Evolutionary conservation across 2,329 filamentous ascomycete genomes (phyloP), one percentile per base, ranked within the genome.

Genomic region (Periglandula ipomoeae): DNA sequence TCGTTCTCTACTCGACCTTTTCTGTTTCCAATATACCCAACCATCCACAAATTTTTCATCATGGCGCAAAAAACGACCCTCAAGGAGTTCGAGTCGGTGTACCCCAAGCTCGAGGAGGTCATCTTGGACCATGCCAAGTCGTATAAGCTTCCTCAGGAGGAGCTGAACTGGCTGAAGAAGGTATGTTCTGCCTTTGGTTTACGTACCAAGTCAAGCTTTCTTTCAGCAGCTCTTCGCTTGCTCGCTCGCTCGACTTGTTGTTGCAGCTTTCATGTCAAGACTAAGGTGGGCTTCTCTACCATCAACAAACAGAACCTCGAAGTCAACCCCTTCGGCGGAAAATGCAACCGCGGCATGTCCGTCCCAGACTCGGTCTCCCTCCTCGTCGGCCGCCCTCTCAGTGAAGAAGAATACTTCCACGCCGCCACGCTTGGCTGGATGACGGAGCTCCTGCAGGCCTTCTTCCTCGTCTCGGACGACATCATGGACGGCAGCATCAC

Each of bases 281-380:
- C 27, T 30, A 30, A 30, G n/a, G 9, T 30, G 27, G 27, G 11
- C 26, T 11, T 11, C 11, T 27, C 6, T 27, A 6, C 6, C 6
- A 6, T 11, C 5, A 27, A 27, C 26, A 27, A 15, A 27, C 42
- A 96, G 89, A 85, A 79, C 53, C 78, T 97, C 61, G 79, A 90
- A 64, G 78, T 81, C 72, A 98, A 98, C 72, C 82, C 88, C 6
- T 74, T 93, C 47, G 93, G 93, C 59, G 93, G 93, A 65, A 98
- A 98, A 77, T 95, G 90, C 75, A 98, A 98, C 74, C 89, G 93
- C 63, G 93, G 93, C 72, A 94, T 98, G 81, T 97, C 90, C 43
- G 91, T 97, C 52, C 85, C 93, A 57, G 93, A 98, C 72, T 93
- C 89, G 42, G 83, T 84, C 56, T 85, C 88, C 56, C 75, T 93